Conservation (phyloP, 2,329 filamentous ascomycete genomes). For the Pseudocercospora musae region DNA sequence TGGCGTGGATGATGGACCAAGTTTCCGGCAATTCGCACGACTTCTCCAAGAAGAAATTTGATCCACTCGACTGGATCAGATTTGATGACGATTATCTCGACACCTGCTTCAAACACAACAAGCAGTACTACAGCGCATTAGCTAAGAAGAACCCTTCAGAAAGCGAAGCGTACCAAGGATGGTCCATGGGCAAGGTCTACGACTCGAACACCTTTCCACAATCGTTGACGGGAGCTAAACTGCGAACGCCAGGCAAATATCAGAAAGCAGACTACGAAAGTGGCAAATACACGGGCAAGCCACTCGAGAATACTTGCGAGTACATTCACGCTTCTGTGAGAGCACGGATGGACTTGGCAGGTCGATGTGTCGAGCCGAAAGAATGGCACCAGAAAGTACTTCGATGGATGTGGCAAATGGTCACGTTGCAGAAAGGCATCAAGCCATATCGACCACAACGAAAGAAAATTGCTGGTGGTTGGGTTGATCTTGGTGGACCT, state of each 20-base stretch:
- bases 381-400: slow-evolving; percentile 18
- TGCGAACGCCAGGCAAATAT: slow-evolving; percentile 33
- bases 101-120: slow-evolving; percentile 28
- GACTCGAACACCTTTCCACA: slow-evolving; percentile 36
- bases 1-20: slow-evolving; percentile 40
- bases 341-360: slow-evolving; percentile 34
- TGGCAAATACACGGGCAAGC: slow-evolving; percentile 21
- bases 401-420: slow-evolving; percentile 18
- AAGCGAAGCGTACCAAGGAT: slow-evolving; percentile 25
- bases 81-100: slow-evolving; percentile 36
- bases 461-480: slow-evolving; percentile 16
- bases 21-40: slow-evolving; percentile 32
- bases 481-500: slow-evolving; percentile 22
- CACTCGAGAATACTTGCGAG: slow-evolving; percentile 34
- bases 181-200: slow-evolving; percentile 36
- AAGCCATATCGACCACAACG: slow-evolving; percentile 25
- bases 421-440: slow-evolving; percentile 18
- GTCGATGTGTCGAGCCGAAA: slow-evolving; percentile 30
- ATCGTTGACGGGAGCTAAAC: slow-evolving; percentile 28
- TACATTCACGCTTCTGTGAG: slow-evolving; percentile 37
- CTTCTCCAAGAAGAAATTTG: slow-evolving; percentile 21
- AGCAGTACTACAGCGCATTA: slow-evolving; percentile 21
- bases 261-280: slow-evolving; percentile 31
- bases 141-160: slow-evolving; percentile 9
- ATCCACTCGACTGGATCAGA: slow-evolving; percentile 34